Percentiles rank a stretch among this genome's conserved stretches.
These are phyloP conservation scores for Phytophthora pistaciae DNA, from an alignment of 352 stramenopile species.

Conservation along the genomic window DNA sequence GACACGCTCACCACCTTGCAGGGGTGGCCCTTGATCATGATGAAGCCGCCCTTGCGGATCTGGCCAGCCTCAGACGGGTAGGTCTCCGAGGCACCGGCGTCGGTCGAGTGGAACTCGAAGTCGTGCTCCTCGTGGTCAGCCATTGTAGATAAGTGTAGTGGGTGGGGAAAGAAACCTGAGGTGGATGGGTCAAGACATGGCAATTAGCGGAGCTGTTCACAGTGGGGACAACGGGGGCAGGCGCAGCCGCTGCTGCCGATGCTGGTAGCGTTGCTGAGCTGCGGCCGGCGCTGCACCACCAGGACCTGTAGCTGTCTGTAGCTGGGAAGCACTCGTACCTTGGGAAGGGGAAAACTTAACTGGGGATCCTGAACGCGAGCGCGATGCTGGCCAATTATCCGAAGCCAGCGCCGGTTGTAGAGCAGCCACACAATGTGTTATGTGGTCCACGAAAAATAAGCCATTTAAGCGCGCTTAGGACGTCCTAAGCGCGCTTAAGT, in stretches of 20 bases:
- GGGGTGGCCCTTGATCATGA: constrained; percentile 99
- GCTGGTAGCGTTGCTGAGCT: too few species aligned
- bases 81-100: constrained; percentile 97
- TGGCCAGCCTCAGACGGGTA: constrained; percentile 99
- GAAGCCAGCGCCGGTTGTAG: constrained; percentile 3
- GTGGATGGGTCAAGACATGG: not conserved
- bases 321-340: constrained; percentile 41
- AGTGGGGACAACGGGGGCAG: too few species aligned
- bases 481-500: constrained; percentile 27
- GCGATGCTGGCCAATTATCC: constrained; percentile 36
- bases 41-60: constrained; percentile 99
- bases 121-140: constrained; percentile 71
- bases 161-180: constrained; percentile 23
- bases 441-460: too few species aligned
- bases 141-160: constrained; percentile 43
- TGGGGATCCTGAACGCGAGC: constrained; percentile 40
- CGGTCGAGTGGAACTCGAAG: constrained; percentile 94
- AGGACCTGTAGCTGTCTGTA: constrained; percentile 4
- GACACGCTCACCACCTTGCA: constrained; percentile 99
- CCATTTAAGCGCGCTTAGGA: constrained; percentile 13
- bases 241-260: too few species aligned
- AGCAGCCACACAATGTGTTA: constrained; percentile 24
- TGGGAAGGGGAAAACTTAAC: constrained; percentile 52
- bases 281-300: constrained; percentile 17
- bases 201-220: not conserved